phyloP scores from a whole-genome alignment of 2,329 filamentous ascomycete genomes.

The Aspergillus ibericus region DNA sequence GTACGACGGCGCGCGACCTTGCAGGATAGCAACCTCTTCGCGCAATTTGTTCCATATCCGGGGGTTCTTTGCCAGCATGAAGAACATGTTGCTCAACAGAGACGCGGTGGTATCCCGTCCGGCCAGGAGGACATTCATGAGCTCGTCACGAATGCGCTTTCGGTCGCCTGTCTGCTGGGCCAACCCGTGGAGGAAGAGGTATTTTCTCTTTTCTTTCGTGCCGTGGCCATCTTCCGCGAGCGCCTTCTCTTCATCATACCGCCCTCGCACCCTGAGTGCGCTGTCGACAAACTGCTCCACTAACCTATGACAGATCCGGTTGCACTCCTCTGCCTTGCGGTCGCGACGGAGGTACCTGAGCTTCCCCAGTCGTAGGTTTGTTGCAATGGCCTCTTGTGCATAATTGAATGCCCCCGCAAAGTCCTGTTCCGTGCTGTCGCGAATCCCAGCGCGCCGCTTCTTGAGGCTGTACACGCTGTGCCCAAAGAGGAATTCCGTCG shows the following conservation, averaged over 20 bases:
- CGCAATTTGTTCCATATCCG: constrained; percentile 39
- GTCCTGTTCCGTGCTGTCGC: constrained; percentile 11
- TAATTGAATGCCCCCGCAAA: constrained; percentile 32
- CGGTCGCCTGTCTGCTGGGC: constrained; percentile 46
- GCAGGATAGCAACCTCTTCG: constrained; percentile 24
- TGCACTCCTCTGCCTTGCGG: constrained; percentile 27
- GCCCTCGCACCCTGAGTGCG: constrained; percentile 28
- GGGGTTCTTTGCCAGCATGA: constrained; percentile 45
- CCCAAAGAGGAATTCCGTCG: constrained; percentile 82
- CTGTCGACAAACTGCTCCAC: constrained; percentile 41
- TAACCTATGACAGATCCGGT: constrained; percentile 38
- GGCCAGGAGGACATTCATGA: constrained; percentile 52
- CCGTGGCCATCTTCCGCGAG: background rate
- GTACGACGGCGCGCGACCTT: constrained; percentile 24
- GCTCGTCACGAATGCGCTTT: constrained; percentile 44
- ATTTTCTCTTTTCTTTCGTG: constrained; percentile 24
- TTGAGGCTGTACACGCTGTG: constrained; percentile 54
- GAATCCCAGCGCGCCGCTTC: constrained; percentile 21
- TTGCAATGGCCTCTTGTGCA: constrained; percentile 24
- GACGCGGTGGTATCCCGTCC: constrained; percentile 55
- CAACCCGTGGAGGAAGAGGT: constrained; percentile 51
- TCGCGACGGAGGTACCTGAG: constrained; percentile 18
- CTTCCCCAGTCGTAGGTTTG: constrained; percentile 14
- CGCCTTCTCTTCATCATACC: constrained; percentile 20
- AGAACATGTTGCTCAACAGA: constrained; percentile 45